Percentiles rank a stretch among this genome's conserved stretches.
Conservation (phyloP, 1,139 yeast genomes). For the Zygosaccharomyces sapae region DNA sequence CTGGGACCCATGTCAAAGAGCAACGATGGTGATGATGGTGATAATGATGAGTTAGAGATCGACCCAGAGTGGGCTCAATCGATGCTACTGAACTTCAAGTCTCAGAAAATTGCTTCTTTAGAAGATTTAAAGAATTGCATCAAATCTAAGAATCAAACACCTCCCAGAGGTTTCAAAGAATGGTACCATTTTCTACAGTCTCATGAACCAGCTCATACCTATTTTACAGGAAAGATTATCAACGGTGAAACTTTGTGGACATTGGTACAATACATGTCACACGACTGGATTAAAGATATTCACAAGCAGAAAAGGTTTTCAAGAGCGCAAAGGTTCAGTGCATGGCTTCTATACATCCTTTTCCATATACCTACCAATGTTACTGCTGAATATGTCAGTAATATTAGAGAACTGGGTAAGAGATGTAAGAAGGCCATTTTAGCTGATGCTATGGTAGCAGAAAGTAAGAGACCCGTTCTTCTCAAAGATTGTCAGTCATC, state of each 20-base stretch:
- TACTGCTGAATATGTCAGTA: conserved; percentile 28
- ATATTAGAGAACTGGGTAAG: conserved; percentile 29
- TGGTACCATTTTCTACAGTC: conserved; percentile 26
- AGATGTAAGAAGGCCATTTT: conserved; percentile 21
- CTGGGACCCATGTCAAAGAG: conserved; percentile 5
- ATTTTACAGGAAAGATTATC: conserved; percentile 17
- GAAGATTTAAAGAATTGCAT: conserved; percentile 18
- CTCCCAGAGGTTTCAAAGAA: conserved; percentile 23
- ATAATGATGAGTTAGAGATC: conserved; percentile 18
- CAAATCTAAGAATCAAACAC: conserved; percentile 8
- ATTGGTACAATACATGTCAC: conserved; percentile 27
- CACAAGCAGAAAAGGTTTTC: conserved; percentile 18
- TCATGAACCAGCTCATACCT: conserved; percentile 25
- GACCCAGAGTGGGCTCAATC: conserved; percentile 28
- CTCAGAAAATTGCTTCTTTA: conserved; percentile 14
- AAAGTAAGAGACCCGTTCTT: background rate
- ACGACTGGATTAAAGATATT: conserved; percentile 28
- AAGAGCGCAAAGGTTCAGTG: conserved; percentile 15
- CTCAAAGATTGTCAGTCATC: conserved; percentile 8
- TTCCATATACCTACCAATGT: conserved; percentile 25
- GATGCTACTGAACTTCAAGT: conserved; percentile 12
- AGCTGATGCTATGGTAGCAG: background rate
- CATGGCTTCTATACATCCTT: conserved; percentile 31
- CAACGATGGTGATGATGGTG: conserved; percentile 3
- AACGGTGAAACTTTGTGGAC: conserved; percentile 23